Evolutionary conservation across 177 flowering plant genomes (phyloP).

Genomic region (Vitis hybrid): DNA sequence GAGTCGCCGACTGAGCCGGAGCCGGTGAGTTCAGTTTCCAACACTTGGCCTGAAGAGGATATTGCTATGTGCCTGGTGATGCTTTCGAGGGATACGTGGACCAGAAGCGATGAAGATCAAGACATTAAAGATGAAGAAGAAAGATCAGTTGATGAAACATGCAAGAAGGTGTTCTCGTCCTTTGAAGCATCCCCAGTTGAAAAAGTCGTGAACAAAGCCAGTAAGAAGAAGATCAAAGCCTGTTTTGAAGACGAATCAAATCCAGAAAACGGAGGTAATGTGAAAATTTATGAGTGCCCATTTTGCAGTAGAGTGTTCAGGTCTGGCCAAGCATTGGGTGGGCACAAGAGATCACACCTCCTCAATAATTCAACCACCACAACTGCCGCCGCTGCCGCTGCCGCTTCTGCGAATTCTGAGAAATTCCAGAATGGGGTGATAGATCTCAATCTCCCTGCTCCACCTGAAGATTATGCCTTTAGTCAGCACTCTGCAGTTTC

Average conservation of each 20-base stretch:
- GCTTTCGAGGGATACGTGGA: slow-evolving; percentile 70
- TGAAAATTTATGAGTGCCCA: too few species aligned
- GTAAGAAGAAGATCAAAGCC: too few species aligned
- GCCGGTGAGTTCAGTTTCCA: slow-evolving; percentile 64
- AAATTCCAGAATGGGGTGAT: background rate
- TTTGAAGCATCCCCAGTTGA: slow-evolving; percentile 26
- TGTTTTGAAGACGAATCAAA: too few species aligned
- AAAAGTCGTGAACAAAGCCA: too few species aligned
- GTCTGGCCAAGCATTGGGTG: slow-evolving; percentile 51
- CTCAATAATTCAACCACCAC: too few species aligned
- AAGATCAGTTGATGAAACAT: slow-evolving; percentile 27
- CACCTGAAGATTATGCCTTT: background rate
- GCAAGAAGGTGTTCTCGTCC: slow-evolving; percentile 38
- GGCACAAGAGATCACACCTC: slow-evolving; percentile 34
- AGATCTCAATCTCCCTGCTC: background rate
- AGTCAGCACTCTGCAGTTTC: background rate
- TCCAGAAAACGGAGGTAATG: too few species aligned
- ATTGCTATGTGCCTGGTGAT: slow-evolving; percentile 76
- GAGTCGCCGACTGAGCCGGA: slow-evolving; percentile 27
- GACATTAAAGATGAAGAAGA: slow-evolving; percentile 13
- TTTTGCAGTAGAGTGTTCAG: slow-evolving; percentile 19
- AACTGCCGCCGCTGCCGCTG: background rate
- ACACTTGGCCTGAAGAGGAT: slow-evolving; percentile 65
- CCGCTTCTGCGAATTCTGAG: too few species aligned
- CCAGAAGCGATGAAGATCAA: slow-evolving; percentile 9